Conservation (phyloP, 2,329 filamentous ascomycete species). For the Aschersonia sp. region DNA sequence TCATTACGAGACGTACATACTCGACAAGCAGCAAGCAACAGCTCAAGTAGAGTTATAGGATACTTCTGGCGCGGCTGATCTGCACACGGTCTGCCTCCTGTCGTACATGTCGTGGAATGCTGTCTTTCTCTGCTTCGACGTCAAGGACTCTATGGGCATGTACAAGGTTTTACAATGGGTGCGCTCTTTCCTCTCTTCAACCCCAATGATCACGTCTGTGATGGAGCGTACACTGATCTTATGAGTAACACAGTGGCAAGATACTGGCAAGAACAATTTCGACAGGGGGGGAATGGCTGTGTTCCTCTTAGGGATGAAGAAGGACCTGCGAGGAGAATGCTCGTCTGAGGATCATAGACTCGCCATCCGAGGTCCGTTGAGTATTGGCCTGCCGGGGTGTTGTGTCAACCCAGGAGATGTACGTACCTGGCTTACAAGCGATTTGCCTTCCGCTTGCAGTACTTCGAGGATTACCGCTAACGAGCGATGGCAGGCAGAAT, state of each 20-base stretch:
- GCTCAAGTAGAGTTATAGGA: constrained; percentile 23
- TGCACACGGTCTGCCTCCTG: constrained; percentile 18
- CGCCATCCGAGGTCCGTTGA: constrained; percentile 1
- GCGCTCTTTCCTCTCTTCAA: background rate
- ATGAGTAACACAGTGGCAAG: constrained; percentile 10
- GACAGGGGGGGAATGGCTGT: constrained; percentile 7
- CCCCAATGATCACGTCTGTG: background rate
- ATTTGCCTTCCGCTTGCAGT: too few relatives aligned
- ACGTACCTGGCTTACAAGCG: background rate
- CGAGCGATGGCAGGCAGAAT: constrained; percentile 12
- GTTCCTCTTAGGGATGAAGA: constrained; percentile 20
- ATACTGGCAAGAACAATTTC: background rate
- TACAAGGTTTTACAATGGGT: constrained; percentile 21
- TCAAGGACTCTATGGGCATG: constrained; percentile 18
- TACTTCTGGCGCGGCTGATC: constrained; percentile 22
- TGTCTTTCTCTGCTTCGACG: constrained; percentile 24
- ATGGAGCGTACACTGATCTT: background rate
- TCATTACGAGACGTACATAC: constrained; percentile 19
- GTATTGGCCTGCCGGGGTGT: constrained; percentile 9
- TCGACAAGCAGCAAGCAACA: constrained; percentile 10
- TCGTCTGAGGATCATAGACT: constrained; percentile 4
- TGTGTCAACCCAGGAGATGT: constrained; percentile 17
- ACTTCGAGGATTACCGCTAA: too few relatives aligned
- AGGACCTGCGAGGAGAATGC: constrained; percentile 11
- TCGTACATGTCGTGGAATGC: constrained; percentile 22